Evolutionary conservation across 176 grass and related monocot genomes (phyloP).

Genomic region (Hordeum vulgare): DNA sequence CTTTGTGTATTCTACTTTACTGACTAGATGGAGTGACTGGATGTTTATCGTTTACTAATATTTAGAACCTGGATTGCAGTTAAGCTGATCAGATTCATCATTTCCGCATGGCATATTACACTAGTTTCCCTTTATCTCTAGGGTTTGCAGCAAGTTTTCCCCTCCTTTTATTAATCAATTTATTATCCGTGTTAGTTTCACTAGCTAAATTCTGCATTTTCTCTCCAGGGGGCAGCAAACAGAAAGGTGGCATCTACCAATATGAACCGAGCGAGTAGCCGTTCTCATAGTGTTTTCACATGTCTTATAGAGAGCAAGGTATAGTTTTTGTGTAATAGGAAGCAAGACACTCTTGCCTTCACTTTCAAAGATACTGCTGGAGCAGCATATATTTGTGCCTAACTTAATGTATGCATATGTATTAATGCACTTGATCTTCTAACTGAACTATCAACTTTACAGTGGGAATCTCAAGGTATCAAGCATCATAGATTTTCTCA

Average conservation of each 20-base stretch:
- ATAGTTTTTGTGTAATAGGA: constrained; percentile 8
- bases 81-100: neutral
- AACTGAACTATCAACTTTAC: constrained; percentile 25
- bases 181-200: constrained; percentile 11
- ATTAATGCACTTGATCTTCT: neutral
- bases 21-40: neutral
- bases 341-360: neutral
- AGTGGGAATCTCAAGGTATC: constrained; percentile 98
- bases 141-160: neutral
- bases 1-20: neutral
- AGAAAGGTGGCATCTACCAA: constrained; percentile 97
- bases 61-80: neutral
- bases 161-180: neutral
- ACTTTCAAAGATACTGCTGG: neutral
- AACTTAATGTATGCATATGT: neutral
- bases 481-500: constrained; percentile 85
- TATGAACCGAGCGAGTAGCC: constrained; percentile 97
- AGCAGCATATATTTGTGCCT: constrained; percentile 12
- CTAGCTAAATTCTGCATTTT: constrained; percentile 9
- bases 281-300: constrained; percentile 98
- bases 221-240: constrained; percentile 80
- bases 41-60: neutral
- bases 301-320: constrained; percentile 99
- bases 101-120: neutral
- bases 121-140: neutral